phyloP scores from a whole-genome alignment of 345 rosid genomes.

The Fremontodendron californicum region DNA sequence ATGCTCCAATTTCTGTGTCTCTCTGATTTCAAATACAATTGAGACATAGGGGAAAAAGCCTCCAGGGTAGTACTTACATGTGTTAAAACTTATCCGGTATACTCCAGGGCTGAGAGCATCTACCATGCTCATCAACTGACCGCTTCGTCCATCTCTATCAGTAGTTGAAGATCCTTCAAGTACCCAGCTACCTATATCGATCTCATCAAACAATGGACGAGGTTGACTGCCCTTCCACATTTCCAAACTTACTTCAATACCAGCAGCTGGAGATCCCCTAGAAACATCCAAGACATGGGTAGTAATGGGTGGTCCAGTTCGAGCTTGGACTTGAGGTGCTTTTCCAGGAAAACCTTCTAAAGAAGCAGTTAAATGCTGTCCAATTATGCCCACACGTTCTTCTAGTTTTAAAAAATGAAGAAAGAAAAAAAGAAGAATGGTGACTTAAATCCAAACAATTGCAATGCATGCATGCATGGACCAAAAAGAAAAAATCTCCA shows the following conservation, averaged over 20 bases:
- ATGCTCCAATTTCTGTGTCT: slow-evolving; percentile 67
- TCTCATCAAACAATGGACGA: slow-evolving; percentile 38
- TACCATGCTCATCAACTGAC: slow-evolving; percentile 58
- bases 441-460: not conserved
- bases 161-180: slow-evolving; percentile 61
- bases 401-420: slow-evolving; percentile 32
- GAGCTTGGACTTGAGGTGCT: slow-evolving; percentile 36
- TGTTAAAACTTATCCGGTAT: slow-evolving; percentile 79
- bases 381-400: slow-evolving; percentile 65
- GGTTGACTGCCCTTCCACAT: slow-evolving; percentile 51
- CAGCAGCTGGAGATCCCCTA: slow-evolving; percentile 72
- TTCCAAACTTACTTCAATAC: slow-evolving; percentile 63
- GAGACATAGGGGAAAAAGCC: slow-evolving; percentile 86
- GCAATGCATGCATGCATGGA: not conserved
- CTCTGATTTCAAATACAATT: slow-evolving; percentile 61
- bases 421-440: not conserved
- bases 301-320: slow-evolving; percentile 82
- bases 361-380: slow-evolving; percentile 55
- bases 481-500: not conserved
- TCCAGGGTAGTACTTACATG: slow-evolving; percentile 56
- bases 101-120: slow-evolving; percentile 67
- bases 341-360: slow-evolving; percentile 34
- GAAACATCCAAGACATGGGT: slow-evolving; percentile 91
- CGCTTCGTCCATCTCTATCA: slow-evolving; percentile 76
- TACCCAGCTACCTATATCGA: slow-evolving; percentile 46